Evolutionary conservation across 2,329 filamentous ascomycete species (phyloP).

Genomic region (Beauveria bassiana): DNA sequence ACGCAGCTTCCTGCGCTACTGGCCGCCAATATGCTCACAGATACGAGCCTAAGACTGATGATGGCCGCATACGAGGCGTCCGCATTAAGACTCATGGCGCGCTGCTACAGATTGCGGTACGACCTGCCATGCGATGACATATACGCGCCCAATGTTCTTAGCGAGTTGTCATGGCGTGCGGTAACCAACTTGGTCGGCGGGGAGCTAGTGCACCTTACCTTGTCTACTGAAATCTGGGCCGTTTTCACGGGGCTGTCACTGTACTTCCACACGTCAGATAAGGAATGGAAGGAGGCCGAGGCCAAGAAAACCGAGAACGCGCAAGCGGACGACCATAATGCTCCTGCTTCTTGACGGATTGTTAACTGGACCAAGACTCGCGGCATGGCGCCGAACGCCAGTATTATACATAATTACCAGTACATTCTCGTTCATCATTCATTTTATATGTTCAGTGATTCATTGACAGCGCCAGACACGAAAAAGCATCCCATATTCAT

Average conservation of each 20-base stretch:
- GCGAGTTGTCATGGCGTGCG: constrained; percentile 31
- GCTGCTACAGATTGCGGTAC: constrained; percentile 30
- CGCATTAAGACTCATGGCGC: constrained; percentile 37
- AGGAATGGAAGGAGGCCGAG: constrained; percentile 34
- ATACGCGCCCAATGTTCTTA: constrained; percentile 27
- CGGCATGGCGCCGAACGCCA: neutral
- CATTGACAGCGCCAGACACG: neutral
- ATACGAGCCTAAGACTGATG: constrained; percentile 33
- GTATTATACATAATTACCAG: neutral
- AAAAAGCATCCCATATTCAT: neutral
- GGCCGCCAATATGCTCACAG: constrained; percentile 40
- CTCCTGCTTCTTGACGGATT: neutral
- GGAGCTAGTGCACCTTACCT: constrained; percentile 37
- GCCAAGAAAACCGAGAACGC: constrained; percentile 5
- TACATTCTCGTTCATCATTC: neutral
- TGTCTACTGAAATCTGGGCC: constrained; percentile 40
- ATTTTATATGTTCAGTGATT: neutral
- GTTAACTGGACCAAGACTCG: neutral
- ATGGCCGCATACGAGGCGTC: constrained; percentile 40
- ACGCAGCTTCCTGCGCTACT: constrained; percentile 42
- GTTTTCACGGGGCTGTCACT: constrained; percentile 30
- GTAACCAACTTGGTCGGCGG: constrained; percentile 38
- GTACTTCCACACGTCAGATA: constrained; percentile 33
- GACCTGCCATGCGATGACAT: constrained; percentile 33
- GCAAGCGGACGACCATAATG: neutral